Percentiles rank a stretch among this genome's conserved stretches.
Conservation (phyloP, 495 filamentous ascomycete genomes). For the Podospora pseudocomata region DNA sequence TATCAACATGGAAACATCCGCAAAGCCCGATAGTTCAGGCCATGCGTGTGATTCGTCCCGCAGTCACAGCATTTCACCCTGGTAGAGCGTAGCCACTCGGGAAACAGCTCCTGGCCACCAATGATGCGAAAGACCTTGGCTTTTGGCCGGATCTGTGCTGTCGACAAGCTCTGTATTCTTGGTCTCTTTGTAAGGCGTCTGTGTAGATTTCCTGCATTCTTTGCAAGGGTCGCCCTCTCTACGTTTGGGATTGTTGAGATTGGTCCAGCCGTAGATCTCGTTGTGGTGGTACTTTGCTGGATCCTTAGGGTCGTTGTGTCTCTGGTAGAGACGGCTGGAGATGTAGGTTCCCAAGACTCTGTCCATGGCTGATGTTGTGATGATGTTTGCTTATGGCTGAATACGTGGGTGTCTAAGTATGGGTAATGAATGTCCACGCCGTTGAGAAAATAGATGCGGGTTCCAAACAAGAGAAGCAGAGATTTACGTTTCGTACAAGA, state of each 20-base stretch:
- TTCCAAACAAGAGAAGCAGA: not conserved
- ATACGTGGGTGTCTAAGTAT: not conserved
- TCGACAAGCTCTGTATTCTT: not conserved
- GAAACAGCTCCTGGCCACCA: not conserved
- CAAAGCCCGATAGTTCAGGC: not conserved
- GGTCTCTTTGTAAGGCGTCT: not conserved
- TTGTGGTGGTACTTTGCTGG: not conserved
- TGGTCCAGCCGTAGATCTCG: not conserved
- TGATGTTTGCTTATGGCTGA: not conserved
- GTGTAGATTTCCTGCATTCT: not conserved
- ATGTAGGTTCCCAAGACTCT: not conserved
- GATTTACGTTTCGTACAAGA: not conserved
- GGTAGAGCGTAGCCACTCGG: not conserved
- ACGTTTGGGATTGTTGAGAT: not conserved
- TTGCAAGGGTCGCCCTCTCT: not conserved
- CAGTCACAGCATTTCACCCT: not conserved
- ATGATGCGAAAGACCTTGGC: not conserved
- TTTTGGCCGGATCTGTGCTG: not conserved
- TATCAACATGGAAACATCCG: not conserved
- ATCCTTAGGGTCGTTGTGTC: not conserved
- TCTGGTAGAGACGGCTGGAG: not conserved
- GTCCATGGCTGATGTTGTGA: not conserved
- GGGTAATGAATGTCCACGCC: too few species aligned
- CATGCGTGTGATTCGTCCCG: not conserved
- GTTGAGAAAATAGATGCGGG: not conserved